phyloP scores from a whole-genome alignment of 352 stramenopile species.

The Phytophthora cryptogea region DNA sequence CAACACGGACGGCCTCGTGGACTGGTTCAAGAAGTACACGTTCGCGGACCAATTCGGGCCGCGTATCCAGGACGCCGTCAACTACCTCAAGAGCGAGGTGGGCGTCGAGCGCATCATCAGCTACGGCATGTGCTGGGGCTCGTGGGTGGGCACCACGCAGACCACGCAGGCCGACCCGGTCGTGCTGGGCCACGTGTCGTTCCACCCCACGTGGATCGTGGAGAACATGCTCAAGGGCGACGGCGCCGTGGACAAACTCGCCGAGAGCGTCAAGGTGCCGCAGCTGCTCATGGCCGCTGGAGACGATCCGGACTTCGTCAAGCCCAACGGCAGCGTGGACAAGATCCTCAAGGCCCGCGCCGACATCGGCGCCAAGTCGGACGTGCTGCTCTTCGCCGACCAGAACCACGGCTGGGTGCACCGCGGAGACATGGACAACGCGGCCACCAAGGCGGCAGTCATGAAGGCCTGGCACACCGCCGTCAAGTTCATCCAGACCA shows the following conservation, averaged over 20 bases:
- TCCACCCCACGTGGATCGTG: slow-evolving; percentile 79
- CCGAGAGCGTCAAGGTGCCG: slow-evolving; percentile 69
- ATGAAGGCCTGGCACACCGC: slow-evolving; percentile 66
- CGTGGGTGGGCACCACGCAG: slow-evolving; percentile 69
- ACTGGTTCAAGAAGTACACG: slow-evolving; percentile 76
- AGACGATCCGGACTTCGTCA: slow-evolving; percentile 73
- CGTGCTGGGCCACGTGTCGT: slow-evolving; percentile 74
- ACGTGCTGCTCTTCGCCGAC: slow-evolving; percentile 70
- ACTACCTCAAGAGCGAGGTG: slow-evolving; percentile 70
- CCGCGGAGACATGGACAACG: slow-evolving; percentile 76
- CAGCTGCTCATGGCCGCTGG: slow-evolving; percentile 73
- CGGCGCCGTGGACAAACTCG: slow-evolving; percentile 69
- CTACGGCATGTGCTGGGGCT: slow-evolving; percentile 88
- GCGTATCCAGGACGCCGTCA: slow-evolving; percentile 74
- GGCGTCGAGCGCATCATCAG: slow-evolving; percentile 63
- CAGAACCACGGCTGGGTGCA: slow-evolving; percentile 86
- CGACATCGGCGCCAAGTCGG: slow-evolving; percentile 55
- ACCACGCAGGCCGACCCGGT: slow-evolving; percentile 48
- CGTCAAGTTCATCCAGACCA: slow-evolving; percentile 68
- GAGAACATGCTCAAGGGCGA: slow-evolving; percentile 82
- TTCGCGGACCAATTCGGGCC: slow-evolving; percentile 50
- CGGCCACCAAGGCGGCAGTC: slow-evolving; percentile 60
- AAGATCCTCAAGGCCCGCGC: slow-evolving; percentile 66
- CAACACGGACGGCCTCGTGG: slow-evolving; percentile 39
- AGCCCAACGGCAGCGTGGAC: slow-evolving; percentile 69